These are phyloP conservation scores for Pseudocercospora fuligena DNA, from an alignment of 2,329 filamentous ascomycete species.

Conservation along the genomic window DNA sequence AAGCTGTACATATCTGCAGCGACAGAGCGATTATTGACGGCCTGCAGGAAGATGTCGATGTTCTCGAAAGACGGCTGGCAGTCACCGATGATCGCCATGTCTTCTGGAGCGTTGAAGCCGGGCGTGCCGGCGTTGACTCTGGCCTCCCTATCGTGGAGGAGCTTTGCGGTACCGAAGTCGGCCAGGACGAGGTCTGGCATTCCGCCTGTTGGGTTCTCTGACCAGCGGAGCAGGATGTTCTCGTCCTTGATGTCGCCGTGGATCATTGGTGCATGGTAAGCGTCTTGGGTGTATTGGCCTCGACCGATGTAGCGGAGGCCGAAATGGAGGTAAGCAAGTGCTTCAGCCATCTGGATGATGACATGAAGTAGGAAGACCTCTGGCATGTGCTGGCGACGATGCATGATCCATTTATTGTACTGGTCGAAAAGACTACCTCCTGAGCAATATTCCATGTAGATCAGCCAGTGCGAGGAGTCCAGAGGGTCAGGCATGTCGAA, in stretches of 20 bases:
- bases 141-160: neutral
- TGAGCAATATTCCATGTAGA: slow-evolving; percentile 27
- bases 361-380: slow-evolving; percentile 29
- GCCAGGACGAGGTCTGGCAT: slow-evolving; percentile 27
- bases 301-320: slow-evolving; percentile 20
- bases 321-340: slow-evolving; percentile 27
- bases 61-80: neutral
- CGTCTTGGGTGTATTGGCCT: slow-evolving; percentile 15
- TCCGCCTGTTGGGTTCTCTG: neutral
- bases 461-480: slow-evolving; percentile 4
- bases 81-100: neutral
- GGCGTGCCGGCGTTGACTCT: slow-evolving; percentile 5
- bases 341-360: slow-evolving; percentile 23
- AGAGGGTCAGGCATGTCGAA: slow-evolving; percentile 4
- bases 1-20: slow-evolving; percentile 27
- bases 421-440: slow-evolving; percentile 23
- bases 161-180: slow-evolving; percentile 24
- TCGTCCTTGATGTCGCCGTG: slow-evolving; percentile 30
- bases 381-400: slow-evolving; percentile 12
- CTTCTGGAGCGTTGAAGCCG: slow-evolving; percentile 8
- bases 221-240: slow-evolving; percentile 27
- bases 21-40: slow-evolving; percentile 12
- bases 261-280: slow-evolving; percentile 15
- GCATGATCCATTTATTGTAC: slow-evolving; percentile 4
- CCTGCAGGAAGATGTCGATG: neutral